A percentile compares a stretch with the other conserved stretches of the same genome.
Evolutionary conservation across 2,329 filamentous ascomycete genomes (phyloP).

Genomic region (Clarireedia paspali): DNA sequence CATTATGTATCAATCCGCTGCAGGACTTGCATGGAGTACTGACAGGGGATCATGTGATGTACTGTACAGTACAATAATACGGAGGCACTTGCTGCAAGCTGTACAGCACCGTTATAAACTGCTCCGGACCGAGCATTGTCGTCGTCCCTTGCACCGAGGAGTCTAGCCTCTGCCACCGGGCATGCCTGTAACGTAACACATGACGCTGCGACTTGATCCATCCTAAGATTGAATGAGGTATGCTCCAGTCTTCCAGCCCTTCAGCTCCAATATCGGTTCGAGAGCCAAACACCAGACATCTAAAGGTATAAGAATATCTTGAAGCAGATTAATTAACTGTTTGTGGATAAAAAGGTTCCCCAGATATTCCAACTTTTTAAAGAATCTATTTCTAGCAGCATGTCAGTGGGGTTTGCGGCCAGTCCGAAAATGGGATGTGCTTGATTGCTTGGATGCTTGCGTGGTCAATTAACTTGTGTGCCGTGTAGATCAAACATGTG

Average conservation of each 20-base stretch:
- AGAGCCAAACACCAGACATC: too few species aligned
- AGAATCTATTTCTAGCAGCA: background rate
- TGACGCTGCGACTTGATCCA: background rate
- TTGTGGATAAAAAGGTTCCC: background rate
- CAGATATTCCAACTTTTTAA: background rate
- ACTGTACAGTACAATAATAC: background rate
- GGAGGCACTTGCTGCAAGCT: too few species aligned
- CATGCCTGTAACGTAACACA: background rate
- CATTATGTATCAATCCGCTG: background rate
- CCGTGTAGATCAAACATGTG: background rate
- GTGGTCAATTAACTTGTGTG: background rate
- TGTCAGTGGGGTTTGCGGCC: background rate
- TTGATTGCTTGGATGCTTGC: too few species aligned
- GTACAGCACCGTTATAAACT: too few species aligned
- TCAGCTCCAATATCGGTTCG: too few species aligned
- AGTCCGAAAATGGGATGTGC: too few species aligned
- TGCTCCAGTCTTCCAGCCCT: too few species aligned
- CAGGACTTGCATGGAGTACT: background rate
- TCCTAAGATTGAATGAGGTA: too few species aligned
- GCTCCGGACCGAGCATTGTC: too few species aligned
- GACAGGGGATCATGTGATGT: background rate
- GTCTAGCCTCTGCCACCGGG: too few species aligned
- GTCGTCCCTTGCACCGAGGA: too few species aligned
- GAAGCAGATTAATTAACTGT: background rate
- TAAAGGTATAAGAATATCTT: background rate